Evolutionary conservation across 768 basidiomycete genomes (phyloP), one percentile per base, ranked within the genome.

Genomic region (Crucibulum laeve): DNA sequence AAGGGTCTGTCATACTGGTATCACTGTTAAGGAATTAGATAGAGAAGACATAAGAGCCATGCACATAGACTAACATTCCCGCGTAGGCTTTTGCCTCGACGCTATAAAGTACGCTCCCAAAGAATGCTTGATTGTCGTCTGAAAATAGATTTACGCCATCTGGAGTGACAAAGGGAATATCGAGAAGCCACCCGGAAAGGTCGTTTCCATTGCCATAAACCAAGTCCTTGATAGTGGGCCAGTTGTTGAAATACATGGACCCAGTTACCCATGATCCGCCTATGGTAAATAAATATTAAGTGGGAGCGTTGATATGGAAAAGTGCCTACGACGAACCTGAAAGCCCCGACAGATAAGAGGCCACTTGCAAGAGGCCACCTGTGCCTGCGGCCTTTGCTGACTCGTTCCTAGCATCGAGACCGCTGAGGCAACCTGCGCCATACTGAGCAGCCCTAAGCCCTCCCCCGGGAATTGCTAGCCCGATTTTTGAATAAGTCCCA

Each of bases 211-310:
- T 69, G 2, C 86, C 87, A 36, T 76, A 73, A 1, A 87, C 78
- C 40, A 88, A 62, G 15, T 83, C 71, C 3, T 68, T 59, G 8
- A 78, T 63, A 2, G 53, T 68, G 1, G 84, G 82, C 66, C 80
- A 84, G 53, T 84, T 68, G 50, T 86, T 86, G 56, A 80, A 70
- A 18, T 71, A 56, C 46, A 89, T 62, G 0, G 84, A 89, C 1
- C 76, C 75, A 0, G 77, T 74, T 6, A 83, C 56, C 84, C 84
- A 87, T 1, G 84, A 80, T 3, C 85, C 84, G 17, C 80, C 81
- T 80, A 25, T 7, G 13, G 28, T 5, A 5, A 18, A 21, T 21
- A 46, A 32, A 11, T 22, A 22, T 13, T 35, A 3, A 40, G 35
- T 23, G 35, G 38, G 25, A 42, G 25, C 17, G 15, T 17, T 25